Base-by-base conservation (phyloP, 257 asterid species). In the Capsicum chinense region DNA sequence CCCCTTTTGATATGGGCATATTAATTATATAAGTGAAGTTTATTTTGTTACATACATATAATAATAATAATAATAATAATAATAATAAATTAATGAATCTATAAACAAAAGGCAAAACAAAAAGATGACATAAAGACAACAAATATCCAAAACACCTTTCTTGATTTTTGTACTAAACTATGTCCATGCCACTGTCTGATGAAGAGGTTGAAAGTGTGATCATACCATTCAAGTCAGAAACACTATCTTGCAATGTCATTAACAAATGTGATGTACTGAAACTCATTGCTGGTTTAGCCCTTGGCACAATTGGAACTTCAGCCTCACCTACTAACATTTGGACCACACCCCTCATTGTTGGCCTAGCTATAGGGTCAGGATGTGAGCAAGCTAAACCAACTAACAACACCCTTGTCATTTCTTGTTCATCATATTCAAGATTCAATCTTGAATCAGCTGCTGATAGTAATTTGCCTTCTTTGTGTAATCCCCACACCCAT, bases 311-410 rank as follows among this genome's bases (percentile, higher is more conserved):
- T 19, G 84, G 73, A 19, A 81, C 84, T 60, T 81, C 84, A 44
- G 59, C 58, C 62, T 81, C 84, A 63, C 84, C 84, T 42, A 81
- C 84, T 66, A 81, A 13, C 73, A 81, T 81, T 42, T 81, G 84
- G 2, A 81, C 84, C 76, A 81, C 84, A 0, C 62, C 58, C 33
- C 84, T 81, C 84, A 81, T 81, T 62, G 84, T 59, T 48, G 84
- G 84, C 17, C 84, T 81, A 62, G 48, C 76, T 57, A 81, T 62
- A 66, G 84, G 76, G 62, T 81, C 84, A 44, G 84, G 58, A 7
- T 81, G 59, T 59, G 84, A 81, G 44, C 84, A 81, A 60, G 62
- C 76, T 58, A 81, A 81, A 47, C 84, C 84, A 81, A 81, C 76
- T 8, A 62, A 42, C 60, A 81, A 19, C 8, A 81, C 60, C 42